Evolutionary conservation across 202 grass and related monocot species (phyloP).

Genomic region (Setaria viridis): DNA sequence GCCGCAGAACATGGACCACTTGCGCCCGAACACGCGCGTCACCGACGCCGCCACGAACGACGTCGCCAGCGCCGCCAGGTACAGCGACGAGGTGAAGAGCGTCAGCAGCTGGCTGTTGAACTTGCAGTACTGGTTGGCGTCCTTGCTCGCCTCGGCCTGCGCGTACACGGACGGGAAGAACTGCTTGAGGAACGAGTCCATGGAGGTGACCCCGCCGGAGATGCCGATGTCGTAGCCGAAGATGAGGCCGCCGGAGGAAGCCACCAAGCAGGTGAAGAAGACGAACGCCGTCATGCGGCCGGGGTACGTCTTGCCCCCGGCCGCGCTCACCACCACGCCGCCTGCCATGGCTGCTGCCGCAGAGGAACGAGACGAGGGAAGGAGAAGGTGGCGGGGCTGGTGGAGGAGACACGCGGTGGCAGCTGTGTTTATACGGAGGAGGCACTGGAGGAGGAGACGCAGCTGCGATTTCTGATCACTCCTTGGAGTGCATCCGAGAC

Average conservation of each 20-base stretch:
- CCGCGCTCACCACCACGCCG: conserved; percentile 56
- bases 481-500: background rate
- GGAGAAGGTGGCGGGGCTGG: background rate
- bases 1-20: conserved; percentile 89
- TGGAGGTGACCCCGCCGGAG: conserved; percentile 80
- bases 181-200: conserved; percentile 72
- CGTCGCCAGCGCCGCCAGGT: conserved; percentile 63
- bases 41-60: conserved; percentile 66
- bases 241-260: conserved; percentile 64
- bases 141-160: conserved; percentile 48
- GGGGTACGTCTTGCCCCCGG: conserved; percentile 63
- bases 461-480: conserved; percentile 45
- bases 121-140: conserved; percentile 82
- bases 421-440: conserved; percentile 1
- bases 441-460: conserved; percentile 36
- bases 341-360: conserved; percentile 54
- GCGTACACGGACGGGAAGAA: conserved; percentile 80
- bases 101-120: conserved; percentile 74
- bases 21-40: conserved; percentile 67
- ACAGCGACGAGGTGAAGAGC: conserved; percentile 75
- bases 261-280: conserved; percentile 67
- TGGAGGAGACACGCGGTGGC: background rate
- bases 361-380: background rate
- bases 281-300: conserved; percentile 65
- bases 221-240: conserved; percentile 83